Evolutionary conservation across 208 protist genomes (phyloP), one percentile per base, ranked within the genome.

Genomic region (Trypanosoma mega): DNA sequence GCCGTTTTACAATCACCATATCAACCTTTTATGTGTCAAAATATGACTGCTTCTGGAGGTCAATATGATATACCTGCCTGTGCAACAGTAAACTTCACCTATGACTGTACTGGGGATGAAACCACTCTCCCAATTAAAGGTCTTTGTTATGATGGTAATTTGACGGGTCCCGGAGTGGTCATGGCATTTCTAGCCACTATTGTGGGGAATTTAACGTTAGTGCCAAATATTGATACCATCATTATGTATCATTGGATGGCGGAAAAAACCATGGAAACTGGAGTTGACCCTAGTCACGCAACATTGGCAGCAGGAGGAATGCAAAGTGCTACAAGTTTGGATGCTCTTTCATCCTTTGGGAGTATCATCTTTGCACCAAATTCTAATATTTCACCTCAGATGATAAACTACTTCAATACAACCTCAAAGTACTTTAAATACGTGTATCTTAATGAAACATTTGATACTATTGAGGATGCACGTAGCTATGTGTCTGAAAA

Each of bases 311-410:
- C 23, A n/a, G 27, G 49, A 45, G 65, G 37, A 59, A 71, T 33
- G 74, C 68, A n/a, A 30, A 65, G 20, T n/a, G 54, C 63, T 18
- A 78, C 67, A 2, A 73, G 78, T 23, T 78, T 74, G 44, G 61
- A 77, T 54, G 62, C 83, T 29, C 71, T 90, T 52, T 51, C 41
- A 9, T 72, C 60, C 47, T 80, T 70, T 4, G 83, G 83, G 1
- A 47, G 48, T 2, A 48, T 90, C 14, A 83, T 73, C 68, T 82
- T 90, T 51, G 83, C 76, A 0, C 83, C 83, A 2, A 58, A 72
- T n/a, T 67, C 52, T 23, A 83, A 81, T 2, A 63, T 85, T 41
- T 66, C 83, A 21, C 26, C 33, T 3, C 36, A 18, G 20, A 59
- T 91, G 7, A 63, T 83, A 6, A 39, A 14, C 18, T 67, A 84